A percentile compares a stretch with the other conserved stretches of the same genome.
Conservation (phyloP, 257 asterid species). For the Scutellaria minor region DNA sequence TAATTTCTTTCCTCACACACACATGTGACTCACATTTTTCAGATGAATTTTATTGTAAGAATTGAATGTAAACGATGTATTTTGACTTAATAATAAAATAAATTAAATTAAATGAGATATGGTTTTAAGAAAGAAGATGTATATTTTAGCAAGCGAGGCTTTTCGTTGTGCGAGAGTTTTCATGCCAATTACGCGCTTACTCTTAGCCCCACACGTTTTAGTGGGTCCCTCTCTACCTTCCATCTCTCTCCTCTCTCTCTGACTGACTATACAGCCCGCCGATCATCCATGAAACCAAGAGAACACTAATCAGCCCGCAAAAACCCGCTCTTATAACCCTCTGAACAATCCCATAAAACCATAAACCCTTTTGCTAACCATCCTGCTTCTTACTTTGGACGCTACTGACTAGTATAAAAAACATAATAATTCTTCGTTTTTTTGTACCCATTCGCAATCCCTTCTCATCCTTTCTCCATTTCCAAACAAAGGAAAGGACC, state of each 20-base stretch:
- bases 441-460: slow-evolving; percentile 30
- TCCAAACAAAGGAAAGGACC: slow-evolving; percentile 34
- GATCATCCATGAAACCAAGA: background rate
- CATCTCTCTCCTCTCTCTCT: background rate
- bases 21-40: no score
- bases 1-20: no score
- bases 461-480: slow-evolving; percentile 40
- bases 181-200: slow-evolving; percentile 32
- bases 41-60: no score
- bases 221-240: slow-evolving; percentile 6
- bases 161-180: background rate
- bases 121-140: no score
- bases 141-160: no score
- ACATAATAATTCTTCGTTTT: background rate
- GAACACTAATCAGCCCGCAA: slow-evolving; percentile 12
- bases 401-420: slow-evolving; percentile 4
- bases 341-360: background rate
- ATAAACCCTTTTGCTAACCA: background rate
- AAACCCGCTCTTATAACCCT: background rate
- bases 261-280: slow-evolving; percentile 3
- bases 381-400: slow-evolving; percentile 24
- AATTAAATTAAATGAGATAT: no score
- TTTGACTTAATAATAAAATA: no score
- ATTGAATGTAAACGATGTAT: no score
- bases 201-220: slow-evolving; percentile 39